Percentiles rank a stretch among this genome's conserved stretches.
Conservation (phyloP, 345 rosid species). For the Populus pruinosa region DNA sequence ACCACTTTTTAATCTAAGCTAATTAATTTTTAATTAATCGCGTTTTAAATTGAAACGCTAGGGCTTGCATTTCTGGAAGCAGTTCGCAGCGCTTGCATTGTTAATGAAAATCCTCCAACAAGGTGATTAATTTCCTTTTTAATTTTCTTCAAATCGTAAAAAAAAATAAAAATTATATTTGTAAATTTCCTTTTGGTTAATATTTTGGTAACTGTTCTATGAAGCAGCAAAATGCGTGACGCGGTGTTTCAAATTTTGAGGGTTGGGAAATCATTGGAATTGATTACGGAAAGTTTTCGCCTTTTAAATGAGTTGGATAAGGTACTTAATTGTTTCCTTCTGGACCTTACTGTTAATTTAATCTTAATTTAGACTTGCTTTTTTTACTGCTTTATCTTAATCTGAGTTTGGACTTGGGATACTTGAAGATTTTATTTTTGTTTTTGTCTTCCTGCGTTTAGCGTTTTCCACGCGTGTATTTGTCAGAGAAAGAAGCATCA, state of each 20-base stretch:
- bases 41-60: conserved; percentile 8
- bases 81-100: conserved; percentile 59
- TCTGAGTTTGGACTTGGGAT: not conserved
- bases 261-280: conserved; percentile 57
- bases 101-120: conserved; percentile 55
- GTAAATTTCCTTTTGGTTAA: not conserved
- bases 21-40: not conserved
- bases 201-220: not conserved
- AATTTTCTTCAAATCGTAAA: not conserved
- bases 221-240: conserved; percentile 76
- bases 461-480: conserved; percentile 50
- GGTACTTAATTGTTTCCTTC: conserved; percentile 29
- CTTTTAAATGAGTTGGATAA: conserved; percentile 63
- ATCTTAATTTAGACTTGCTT: not conserved
- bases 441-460: conserved; percentile 8
- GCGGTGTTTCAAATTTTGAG: conserved; percentile 64
- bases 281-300: conserved; percentile 61
- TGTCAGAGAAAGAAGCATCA: conserved; percentile 19
- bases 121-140: conserved; percentile 27
- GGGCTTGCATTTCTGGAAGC: conserved; percentile 77
- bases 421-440: too few relatives aligned
- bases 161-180: not conserved
- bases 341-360: not conserved
- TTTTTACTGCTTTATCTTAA: not conserved
- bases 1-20: not conserved